Base-by-base conservation (phyloP, 257 asterid genomes). In the Salvia miltiorrhiza region DNA sequence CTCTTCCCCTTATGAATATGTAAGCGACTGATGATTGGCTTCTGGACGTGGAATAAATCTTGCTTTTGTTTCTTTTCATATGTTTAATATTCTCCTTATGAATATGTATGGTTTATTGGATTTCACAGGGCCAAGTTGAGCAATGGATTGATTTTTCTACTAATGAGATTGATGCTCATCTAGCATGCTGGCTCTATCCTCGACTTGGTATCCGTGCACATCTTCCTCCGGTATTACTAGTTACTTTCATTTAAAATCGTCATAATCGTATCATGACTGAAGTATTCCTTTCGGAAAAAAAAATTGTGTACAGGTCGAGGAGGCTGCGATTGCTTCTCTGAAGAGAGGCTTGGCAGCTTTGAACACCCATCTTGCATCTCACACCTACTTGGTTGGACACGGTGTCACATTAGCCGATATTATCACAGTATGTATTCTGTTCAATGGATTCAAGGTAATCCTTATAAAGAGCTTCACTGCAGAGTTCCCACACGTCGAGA, bases 401-500 rank as follows among this genome's bases (percentile, higher is more conserved):
- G 62, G 82, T 54, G 87, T 88, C 30, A 93, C 99, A 0, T 78
- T 93, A 60, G 97, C 99, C 20, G 99, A 93, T 77, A 86, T 93
- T 68, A 39, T 87, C 24, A 47, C 88, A 89, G 72, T 66, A 6
- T 90, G 96, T 68, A 90, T 85, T 76, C 76, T 93, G 61, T 30
- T 63, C 20, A 0, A 0, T 8, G 99, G 97, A 43, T 81, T 88
- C 55, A 75, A 47, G 73, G 1, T 0, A 0, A 48, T 85, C 71
- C 2, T 87, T 82, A 93, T 92, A 7, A 90, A 93, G 92, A 84
- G 77, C 82, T 88, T 93, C 64, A 93, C 99, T 67, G 77, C 89
- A 14, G 99, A 86, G 49, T 93, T 87, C 73, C 97, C 97, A 28
- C 97, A 93, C 11, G 92, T 93, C 12, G 99, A 93, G 82, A 83